phyloP scores from a whole-genome alignment of 345 rosid species.

The Salix brachista region DNA sequence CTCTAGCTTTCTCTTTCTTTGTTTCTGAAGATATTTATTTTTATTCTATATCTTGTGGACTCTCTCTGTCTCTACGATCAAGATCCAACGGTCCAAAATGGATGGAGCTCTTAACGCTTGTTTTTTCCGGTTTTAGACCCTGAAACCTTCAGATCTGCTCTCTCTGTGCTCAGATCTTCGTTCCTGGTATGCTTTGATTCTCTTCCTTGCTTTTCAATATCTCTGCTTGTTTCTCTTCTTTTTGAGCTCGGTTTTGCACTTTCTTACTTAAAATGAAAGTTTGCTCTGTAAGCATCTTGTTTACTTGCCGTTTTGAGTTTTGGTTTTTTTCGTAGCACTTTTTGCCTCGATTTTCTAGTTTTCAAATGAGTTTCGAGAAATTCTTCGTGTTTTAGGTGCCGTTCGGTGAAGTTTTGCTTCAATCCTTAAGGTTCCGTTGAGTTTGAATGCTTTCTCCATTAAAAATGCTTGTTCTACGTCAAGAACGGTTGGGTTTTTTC shows the following conservation, averaged over 20 bases:
- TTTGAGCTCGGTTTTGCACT: background rate
- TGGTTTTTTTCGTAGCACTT: background rate
- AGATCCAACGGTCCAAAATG: constrained; percentile 62
- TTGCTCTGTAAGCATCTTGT: background rate
- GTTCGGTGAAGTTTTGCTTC: background rate
- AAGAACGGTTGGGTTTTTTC: background rate
- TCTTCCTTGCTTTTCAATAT: background rate
- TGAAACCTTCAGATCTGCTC: constrained; percentile 42
- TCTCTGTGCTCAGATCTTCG: constrained; percentile 35
- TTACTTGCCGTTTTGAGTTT: background rate
- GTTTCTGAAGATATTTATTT: constrained; percentile 15
- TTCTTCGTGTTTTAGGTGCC: background rate
- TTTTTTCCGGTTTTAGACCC: constrained; percentile 35
- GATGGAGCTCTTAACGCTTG: constrained; percentile 23
- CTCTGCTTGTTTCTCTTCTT: background rate
- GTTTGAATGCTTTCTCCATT: background rate
- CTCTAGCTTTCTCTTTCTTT: constrained; percentile 13
- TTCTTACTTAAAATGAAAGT: background rate
- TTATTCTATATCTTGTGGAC: constrained; percentile 29
- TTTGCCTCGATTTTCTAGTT: background rate
- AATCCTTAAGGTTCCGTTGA: background rate
- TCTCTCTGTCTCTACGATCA: constrained; percentile 38
- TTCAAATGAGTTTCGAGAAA: background rate
- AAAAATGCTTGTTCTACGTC: background rate
- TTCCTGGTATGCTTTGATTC: constrained; percentile 27